These are phyloP conservation scores for Moricandia moricandioides DNA, from an alignment of 345 rosid species.

Conservation along the genomic window DNA sequence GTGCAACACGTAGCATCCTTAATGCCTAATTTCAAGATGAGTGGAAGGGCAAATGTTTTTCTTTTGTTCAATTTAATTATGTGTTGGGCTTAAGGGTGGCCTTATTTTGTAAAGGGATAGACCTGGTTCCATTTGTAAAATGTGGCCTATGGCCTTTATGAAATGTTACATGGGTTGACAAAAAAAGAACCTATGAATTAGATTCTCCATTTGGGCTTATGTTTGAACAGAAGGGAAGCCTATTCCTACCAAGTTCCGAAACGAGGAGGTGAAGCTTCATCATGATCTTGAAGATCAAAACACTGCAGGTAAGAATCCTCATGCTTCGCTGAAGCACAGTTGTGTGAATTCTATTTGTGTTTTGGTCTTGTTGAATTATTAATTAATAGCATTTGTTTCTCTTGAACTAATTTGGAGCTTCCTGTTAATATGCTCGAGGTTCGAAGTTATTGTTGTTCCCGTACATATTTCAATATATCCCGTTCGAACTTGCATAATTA, in stretches of 20 bases:
- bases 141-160: too few relatives aligned
- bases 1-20: too few relatives aligned
- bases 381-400: background rate
- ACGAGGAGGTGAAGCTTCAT: slow-evolving; percentile 80
- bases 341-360: background rate
- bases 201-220: background rate
- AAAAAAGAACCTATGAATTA: too few relatives aligned
- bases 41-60: too few relatives aligned
- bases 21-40: too few relatives aligned
- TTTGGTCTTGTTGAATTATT: background rate
- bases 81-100: too few relatives aligned
- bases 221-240: slow-evolving; percentile 72
- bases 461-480: background rate
- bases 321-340: background rate
- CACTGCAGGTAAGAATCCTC: slow-evolving; percentile 48
- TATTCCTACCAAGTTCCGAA: slow-evolving; percentile 87
- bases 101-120: too few relatives aligned
- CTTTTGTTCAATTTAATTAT: too few relatives aligned
- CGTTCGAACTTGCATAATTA: background rate
- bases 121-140: too few relatives aligned
- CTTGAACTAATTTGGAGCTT: too few relatives aligned
- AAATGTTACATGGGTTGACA: too few relatives aligned
- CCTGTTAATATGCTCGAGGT: background rate
- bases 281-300: slow-evolving; percentile 80
- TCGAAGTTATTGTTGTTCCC: background rate